Percentiles rank a stretch among this genome's conserved stretches.
Conservation (phyloP, 2,329 filamentous ascomycete species). For the Cercospora janseana region DNA sequence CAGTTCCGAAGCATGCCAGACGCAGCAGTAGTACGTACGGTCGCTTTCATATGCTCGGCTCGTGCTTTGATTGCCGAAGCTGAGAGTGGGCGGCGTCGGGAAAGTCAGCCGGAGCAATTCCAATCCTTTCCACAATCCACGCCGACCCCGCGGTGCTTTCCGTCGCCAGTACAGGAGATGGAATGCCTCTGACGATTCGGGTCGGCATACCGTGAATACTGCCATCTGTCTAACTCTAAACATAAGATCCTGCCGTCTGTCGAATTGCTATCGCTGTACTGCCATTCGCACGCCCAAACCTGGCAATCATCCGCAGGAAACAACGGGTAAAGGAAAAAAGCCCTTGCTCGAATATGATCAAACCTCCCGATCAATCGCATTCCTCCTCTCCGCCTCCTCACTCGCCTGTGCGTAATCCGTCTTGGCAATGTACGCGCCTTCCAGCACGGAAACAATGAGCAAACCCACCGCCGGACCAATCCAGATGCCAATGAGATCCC, state of each 20-base stretch:
- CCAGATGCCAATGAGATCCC: slow-evolving; percentile 82
- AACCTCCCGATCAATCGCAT: slow-evolving; percentile 34
- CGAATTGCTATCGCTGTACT: no score
- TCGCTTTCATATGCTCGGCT: slow-evolving; percentile 8
- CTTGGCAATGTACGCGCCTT: slow-evolving; percentile 56
- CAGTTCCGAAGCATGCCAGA: no score
- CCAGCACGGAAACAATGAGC: slow-evolving; percentile 56
- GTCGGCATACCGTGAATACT: no score
- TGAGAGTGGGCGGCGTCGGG: neutral
- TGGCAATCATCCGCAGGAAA: neutral
- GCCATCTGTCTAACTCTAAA: neutral
- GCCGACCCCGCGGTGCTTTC: no score
- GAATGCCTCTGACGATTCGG: no score
- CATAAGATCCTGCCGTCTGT: neutral
- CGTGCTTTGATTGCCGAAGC: slow-evolving; percentile 7
- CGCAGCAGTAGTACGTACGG: no score
- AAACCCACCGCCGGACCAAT: slow-evolving; percentile 62
- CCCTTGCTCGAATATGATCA: no score
- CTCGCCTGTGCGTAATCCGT: slow-evolving; percentile 60
- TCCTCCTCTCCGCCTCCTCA: slow-evolving; percentile 59
- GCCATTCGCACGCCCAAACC: no score
- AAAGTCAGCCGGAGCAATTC: neutral
- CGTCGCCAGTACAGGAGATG: no score
- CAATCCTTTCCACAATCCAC: no score
- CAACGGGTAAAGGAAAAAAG: no score